Evolutionary conservation across 768 basidiomycete genomes (phyloP).

Genomic region (Porpolomopsis calyptriformis): DNA sequence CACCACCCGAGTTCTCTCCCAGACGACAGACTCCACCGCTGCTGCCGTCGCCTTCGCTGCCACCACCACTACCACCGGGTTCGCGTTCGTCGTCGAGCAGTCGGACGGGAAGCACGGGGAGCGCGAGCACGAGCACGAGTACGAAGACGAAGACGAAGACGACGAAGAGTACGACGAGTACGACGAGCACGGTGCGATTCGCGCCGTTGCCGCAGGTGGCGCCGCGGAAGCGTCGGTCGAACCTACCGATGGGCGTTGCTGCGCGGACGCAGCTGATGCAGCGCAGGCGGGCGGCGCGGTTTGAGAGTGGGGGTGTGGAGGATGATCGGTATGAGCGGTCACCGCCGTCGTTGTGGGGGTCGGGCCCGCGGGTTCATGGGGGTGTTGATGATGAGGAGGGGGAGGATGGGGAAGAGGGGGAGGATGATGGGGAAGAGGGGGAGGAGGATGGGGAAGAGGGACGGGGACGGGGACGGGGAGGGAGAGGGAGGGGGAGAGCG

Average conservation of each 20-base stretch:
- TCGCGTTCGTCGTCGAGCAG: no score
- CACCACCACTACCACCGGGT: no score
- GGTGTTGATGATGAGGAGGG: not conserved
- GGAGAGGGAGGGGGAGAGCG: not conserved
- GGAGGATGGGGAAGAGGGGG: not conserved
- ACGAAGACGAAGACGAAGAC: no score
- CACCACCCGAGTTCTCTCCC: no score
- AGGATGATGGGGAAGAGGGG: not conserved
- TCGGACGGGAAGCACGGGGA: no score
- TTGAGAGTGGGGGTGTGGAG: constrained; percentile 3
- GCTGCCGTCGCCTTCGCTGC: no score
- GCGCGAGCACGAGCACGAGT: no score
- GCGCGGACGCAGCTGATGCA: constrained; percentile 35
- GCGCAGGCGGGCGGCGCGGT: constrained; percentile 3
- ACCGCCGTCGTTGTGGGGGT: not conserved
- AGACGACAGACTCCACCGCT: no score
- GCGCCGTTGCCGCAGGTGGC: constrained; percentile 48
- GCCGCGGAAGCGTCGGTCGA: constrained; percentile 37
- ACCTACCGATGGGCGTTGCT: constrained; percentile 44
- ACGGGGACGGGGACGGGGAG: no score
- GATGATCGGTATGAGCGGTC: not conserved
- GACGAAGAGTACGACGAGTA: not conserved
- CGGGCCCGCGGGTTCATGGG: not conserved
- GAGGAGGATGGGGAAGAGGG: not conserved
- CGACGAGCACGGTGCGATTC: constrained; percentile 34